A percentile compares a stretch with the other conserved stretches of the same genome.
These are phyloP conservation scores for Daldinia loculata DNA, from an alignment of 495 filamentous ascomycete genomes.

Conservation along the genomic window DNA sequence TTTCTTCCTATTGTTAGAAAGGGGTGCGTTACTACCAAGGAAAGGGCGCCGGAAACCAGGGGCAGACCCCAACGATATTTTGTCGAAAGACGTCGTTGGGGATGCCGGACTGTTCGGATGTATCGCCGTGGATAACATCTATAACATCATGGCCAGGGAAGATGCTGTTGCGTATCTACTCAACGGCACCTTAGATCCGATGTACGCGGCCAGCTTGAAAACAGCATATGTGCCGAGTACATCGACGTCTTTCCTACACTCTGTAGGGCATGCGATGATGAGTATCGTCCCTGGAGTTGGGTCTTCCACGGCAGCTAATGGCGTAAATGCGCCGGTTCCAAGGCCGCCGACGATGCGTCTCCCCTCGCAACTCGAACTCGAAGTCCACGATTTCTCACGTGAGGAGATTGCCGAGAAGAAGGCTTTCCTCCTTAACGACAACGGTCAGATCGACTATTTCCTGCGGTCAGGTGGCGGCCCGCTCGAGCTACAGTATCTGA, in stretches of 20 bases:
- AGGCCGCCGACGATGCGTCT: slow-evolving; percentile 66
- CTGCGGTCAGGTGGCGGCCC: slow-evolving; percentile 80
- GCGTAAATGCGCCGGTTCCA: slow-evolving; percentile 28
- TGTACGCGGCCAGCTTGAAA: slow-evolving; percentile 79
- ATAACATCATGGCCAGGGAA: slow-evolving; percentile 81
- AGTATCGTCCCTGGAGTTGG: slow-evolving; percentile 53
- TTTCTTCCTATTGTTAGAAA: slow-evolving; percentile 91
- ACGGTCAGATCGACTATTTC: slow-evolving; percentile 92
- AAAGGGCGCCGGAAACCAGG: slow-evolving; percentile 77
- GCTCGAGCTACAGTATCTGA: slow-evolving; percentile 93
- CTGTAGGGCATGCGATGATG: slow-evolving; percentile 70
- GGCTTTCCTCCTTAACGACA: slow-evolving; percentile 88
- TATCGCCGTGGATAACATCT: slow-evolving; percentile 92
- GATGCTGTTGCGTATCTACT: slow-evolving; percentile 87
- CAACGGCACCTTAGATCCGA: slow-evolving; percentile 85
- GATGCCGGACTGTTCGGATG: slow-evolving; percentile 85
- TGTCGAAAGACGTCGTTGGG: slow-evolving; percentile 72
- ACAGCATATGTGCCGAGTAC: slow-evolving; percentile 79
- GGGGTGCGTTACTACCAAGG: slow-evolving; percentile 81
- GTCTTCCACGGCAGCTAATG: slow-evolving; percentile 15
- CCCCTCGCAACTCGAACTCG: slow-evolving; percentile 90
- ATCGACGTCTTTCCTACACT: slow-evolving; percentile 70
- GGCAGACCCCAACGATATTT: slow-evolving; percentile 66
- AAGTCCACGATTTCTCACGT: slow-evolving; percentile 91
- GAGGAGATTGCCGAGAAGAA: slow-evolving; percentile 94